Base-by-base conservation (phyloP, 306 rosid genomes). In the Vicia sativa region DNA sequence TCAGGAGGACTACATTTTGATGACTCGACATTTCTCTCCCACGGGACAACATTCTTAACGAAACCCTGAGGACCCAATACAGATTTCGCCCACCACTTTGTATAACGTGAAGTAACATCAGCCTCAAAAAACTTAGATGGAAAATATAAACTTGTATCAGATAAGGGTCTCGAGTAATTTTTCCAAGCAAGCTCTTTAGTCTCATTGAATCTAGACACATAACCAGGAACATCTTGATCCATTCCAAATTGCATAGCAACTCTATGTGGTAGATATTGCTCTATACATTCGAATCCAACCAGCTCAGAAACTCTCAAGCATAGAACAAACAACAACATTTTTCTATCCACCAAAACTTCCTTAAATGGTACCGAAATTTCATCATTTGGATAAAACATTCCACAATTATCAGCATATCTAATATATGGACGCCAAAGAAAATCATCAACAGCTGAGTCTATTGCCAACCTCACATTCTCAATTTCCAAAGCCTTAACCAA, bases 181-280 rank as follows among this genome's bases (percentile, higher is more conserved):
- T 21, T 43, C 88, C 87, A 83, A 28, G 82, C 82, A 54, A 49
- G 19, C 29, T 29, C 72, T 19, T 15, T 31, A 52, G 26, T 63
- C 16, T 43, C 19, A 15, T 57, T 44, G 9, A 10, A 7, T 12
- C n/a, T 28, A 43, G 68, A 16, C 50, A 39, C 66, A 26, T 3
- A 18, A 37, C 65, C 62, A 0, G 85, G 91, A 53, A 86, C 29
- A 56, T 80, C 91, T 73, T 85, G 91, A 75, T 88, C 91, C 72
- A 81, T 62, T 35, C 93, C 87, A 62, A 87, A 84, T 68, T 84
- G 89, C 87, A 80, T 67, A 2, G 87, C 76, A 19, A 87, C 85
- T 64, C 86, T 58, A 56, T 84, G 86, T 3, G 90, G 90, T 9
- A 78, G 72, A 63, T 87, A 87, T 38, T 70, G 63, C 61, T 65